phyloP scores from a whole-genome alignment of 805 yeast species.

The Helenozyma baotianmanensis region DNA sequence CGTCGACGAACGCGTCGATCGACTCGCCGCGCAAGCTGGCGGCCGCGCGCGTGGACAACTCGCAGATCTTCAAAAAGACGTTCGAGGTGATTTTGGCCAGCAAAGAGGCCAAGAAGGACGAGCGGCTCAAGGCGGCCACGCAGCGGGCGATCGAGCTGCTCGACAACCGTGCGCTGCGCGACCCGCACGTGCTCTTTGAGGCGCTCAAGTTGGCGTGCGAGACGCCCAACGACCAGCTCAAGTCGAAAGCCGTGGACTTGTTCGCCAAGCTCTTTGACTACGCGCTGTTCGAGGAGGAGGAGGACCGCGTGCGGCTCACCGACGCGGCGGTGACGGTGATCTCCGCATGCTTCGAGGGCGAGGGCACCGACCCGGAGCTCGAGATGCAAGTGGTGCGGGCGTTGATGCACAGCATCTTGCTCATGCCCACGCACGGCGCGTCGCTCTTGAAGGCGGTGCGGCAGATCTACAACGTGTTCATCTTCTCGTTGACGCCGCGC shows the following conservation, averaged over 20 bases:
- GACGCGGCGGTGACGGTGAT: conserved; percentile 84
- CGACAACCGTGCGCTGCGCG: conserved; percentile 32
- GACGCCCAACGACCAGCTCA: conserved; percentile 57
- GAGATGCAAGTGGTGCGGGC: conserved; percentile 94
- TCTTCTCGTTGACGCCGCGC: conserved; percentile 71
- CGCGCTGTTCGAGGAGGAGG: conserved; percentile 57
- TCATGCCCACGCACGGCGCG: conserved; percentile 86
- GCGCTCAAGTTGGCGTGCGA: conserved; percentile 76
- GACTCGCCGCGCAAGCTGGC: no score
- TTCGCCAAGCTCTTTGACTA: conserved; percentile 87
- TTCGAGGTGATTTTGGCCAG: conserved; percentile 52
- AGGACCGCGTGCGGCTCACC: conserved; percentile 54
- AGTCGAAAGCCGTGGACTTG: conserved; percentile 74
- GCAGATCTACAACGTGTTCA: conserved; percentile 88
- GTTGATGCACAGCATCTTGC: conserved; percentile 78
- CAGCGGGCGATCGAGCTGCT: conserved; percentile 42
- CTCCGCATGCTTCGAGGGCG: conserved; percentile 83
- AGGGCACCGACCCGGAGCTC: conserved; percentile 81
- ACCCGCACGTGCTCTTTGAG: conserved; percentile 60
- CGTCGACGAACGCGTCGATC: no score
- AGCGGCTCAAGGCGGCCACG: conserved; percentile 30
- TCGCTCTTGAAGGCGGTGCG: conserved; percentile 84
- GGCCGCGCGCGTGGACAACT: conserved; percentile 18
- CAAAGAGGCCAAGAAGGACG: conserved; percentile 59
- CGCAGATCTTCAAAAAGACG: conserved; percentile 44